A percentile compares a stretch with the other conserved stretches of the same genome.
Conservation (phyloP, 768 basidiomycete species). For the Hericium coralloides region DNA sequence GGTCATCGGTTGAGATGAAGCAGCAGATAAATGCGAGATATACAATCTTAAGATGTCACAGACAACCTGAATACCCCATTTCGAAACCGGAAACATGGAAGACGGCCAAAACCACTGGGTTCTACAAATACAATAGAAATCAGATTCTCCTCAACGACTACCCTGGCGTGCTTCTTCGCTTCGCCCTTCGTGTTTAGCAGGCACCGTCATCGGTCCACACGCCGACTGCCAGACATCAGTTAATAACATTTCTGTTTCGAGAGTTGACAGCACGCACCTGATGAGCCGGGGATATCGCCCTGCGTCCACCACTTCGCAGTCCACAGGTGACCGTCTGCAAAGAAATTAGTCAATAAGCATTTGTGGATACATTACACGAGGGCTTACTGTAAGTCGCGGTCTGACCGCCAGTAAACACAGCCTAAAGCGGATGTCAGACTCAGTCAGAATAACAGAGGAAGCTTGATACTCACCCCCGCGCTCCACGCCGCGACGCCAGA, state of each 20-base stretch:
- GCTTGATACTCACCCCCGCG: conserved; percentile 27
- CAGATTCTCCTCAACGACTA: too few species aligned
- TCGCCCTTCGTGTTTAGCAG: conserved; percentile 22
- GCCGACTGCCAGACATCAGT: conserved; percentile 27
- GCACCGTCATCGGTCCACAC: conserved; percentile 45
- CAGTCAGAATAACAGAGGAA: background rate
- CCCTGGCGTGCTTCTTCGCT: too few species aligned
- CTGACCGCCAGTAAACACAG: conserved; percentile 38
- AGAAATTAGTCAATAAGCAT: background rate
- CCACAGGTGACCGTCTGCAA: conserved; percentile 43
- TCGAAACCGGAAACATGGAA: too few species aligned
- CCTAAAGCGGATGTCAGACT: conserved; percentile 17
- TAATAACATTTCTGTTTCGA: background rate
- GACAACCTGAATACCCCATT: too few species aligned
- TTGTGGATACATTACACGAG: background rate
- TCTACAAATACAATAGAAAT: too few species aligned
- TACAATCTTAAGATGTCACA: too few species aligned
- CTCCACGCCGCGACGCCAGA: conserved; percentile 40
- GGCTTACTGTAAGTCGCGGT: conserved; percentile 36
- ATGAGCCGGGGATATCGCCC: conserved; percentile 44
- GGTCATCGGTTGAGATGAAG: too few species aligned
- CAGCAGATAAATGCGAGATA: too few species aligned
- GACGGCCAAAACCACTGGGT: too few species aligned
- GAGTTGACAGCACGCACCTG: conserved; percentile 24
- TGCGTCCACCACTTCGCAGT: conserved; percentile 58